Evolutionary conservation across 345 rosid species (phyloP), one percentile per base, ranked within the genome.

Genomic region (Excoecaria agallocha): DNA sequence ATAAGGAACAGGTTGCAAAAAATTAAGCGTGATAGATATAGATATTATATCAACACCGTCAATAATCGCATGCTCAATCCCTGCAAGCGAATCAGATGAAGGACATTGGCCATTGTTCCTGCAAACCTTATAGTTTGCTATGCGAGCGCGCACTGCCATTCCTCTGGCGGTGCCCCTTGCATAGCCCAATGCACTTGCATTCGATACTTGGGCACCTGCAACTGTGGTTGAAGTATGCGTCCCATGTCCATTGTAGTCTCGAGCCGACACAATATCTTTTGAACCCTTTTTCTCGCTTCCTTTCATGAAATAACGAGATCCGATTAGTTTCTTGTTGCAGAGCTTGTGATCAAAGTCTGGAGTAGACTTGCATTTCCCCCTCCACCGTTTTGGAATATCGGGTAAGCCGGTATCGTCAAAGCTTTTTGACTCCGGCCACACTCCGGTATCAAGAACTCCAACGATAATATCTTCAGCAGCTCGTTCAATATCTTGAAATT

Each of bases 1-100:
- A 63, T 86, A 90, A 3, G 92, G 89, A 19, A 80, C 77, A 0
- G 89, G 80, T 12, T 87, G 86, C 7, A 9, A 0, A 22, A 2
- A 0, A 9, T 11, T 2, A 1, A 7, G 0, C 3, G 15, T 91
- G 90, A 13, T 91, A 91, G 4, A 94, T 87, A 10, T 90, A 89
- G 98, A 94, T 19, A 94, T 85, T 3, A 94, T 86, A 63, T 94
- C 91, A 7, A 92, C 97, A 13, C 98, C 98, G 56, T 94, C 97
- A 5, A 6, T 22, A 5, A 92, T 78, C 3, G 98, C 96, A 49
- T 72, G 81, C 57, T 92, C 98, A 79, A 94, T 86, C 3, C 88
- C 96, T 1, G 93, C 94, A 1, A 94, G 84, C 19, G 92, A 86
- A 65, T 94, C 97, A 12, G 93, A 83, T 58, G 86, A 90, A 46